Percentiles rank a stretch among this genome's conserved stretches.
These are phyloP conservation scores for Phoenix roebelenii DNA, from an alignment of 176 grass and related monocot species.

Conservation along the genomic window DNA sequence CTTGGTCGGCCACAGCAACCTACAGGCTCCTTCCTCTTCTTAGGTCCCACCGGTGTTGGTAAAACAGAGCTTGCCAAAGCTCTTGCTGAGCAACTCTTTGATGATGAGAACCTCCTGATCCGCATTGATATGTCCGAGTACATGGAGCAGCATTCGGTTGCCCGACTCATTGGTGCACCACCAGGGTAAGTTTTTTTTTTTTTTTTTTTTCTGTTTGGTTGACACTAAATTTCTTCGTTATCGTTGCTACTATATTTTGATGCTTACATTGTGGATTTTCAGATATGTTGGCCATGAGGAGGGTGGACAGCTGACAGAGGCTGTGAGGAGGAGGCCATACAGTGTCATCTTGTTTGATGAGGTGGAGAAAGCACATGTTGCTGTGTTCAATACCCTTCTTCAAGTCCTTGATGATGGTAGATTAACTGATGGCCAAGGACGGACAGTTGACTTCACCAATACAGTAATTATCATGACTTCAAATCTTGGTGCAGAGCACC, in stretches of 20 bases:
- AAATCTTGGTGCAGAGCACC: slow-evolving; percentile 92
- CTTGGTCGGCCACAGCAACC: slow-evolving; percentile 83
- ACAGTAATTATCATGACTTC: slow-evolving; percentile 97
- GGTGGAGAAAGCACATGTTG: slow-evolving; percentile 84
- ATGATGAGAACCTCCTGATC: slow-evolving; percentile 86
- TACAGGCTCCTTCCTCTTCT: slow-evolving; percentile 83
- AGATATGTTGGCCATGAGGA: slow-evolving; percentile 92
- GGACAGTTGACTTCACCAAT: slow-evolving; percentile 92
- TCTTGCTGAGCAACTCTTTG: slow-evolving; percentile 84
- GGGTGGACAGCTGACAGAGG: slow-evolving; percentile 82
- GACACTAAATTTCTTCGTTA: background rate
- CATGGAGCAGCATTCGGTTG: slow-evolving; percentile 96
- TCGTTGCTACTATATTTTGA: background rate
- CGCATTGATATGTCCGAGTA: slow-evolving; percentile 97
- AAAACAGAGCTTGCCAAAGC: slow-evolving; percentile 97
- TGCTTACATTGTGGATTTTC: background rate
- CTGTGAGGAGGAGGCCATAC: slow-evolving; percentile 69
- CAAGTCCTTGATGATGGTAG: slow-evolving; percentile 91
- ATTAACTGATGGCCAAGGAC: slow-evolving; percentile 79
- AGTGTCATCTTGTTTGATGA: slow-evolving; percentile 96
- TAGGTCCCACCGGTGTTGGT: slow-evolving; percentile 83
- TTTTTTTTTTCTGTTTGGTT: background rate
- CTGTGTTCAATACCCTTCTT: slow-evolving; percentile 94
- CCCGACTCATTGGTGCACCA: slow-evolving; percentile 76
- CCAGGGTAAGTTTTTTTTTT: slow-evolving; percentile 41